Evolutionary conservation across 2,329 filamentous ascomycete species (phyloP).

Genomic region (Fusarium oxysporum): DNA sequence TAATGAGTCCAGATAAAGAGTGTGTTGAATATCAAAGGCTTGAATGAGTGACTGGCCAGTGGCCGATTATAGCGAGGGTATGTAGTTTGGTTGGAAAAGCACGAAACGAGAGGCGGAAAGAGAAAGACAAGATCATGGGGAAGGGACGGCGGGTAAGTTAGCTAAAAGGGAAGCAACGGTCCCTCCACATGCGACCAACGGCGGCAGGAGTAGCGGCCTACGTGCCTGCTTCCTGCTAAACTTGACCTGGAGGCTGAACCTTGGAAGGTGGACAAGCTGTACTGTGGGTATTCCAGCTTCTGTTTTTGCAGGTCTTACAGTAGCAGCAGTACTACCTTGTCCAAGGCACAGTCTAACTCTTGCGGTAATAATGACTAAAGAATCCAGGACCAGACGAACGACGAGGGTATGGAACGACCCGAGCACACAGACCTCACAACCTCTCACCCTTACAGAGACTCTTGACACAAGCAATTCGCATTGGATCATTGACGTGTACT

Average conservation of each 20-base stretch:
- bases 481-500: slow-evolving; percentile 37
- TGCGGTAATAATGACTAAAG: slow-evolving; percentile 17
- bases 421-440: slow-evolving; percentile 23
- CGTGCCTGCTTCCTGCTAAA: slow-evolving; percentile 6
- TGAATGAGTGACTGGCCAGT: slow-evolving; percentile 46
- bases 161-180: slow-evolving; percentile 38
- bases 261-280: slow-evolving; percentile 24
- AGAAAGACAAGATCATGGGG: slow-evolving; percentile 41
- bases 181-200: slow-evolving; percentile 40
- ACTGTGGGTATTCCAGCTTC: slow-evolving; percentile 29
- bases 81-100: slow-evolving; percentile 38
- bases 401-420: slow-evolving; percentile 35
- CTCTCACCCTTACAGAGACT: slow-evolving; percentile 38
- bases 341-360: slow-evolving; percentile 7
- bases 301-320: not conserved
- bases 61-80: slow-evolving; percentile 46
- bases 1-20: slow-evolving; percentile 33
- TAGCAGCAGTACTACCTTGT: slow-evolving; percentile 1
- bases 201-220: slow-evolving; percentile 37
- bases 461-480: slow-evolving; percentile 9
- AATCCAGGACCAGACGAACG: slow-evolving; percentile 20
- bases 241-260: slow-evolving; percentile 9
- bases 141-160: slow-evolving; percentile 43
- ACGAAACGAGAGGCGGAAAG: slow-evolving; percentile 38
- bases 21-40: slow-evolving; percentile 38